Base-by-base conservation (phyloP, 768 basidiomycete species). In the Zangia roseola region DNA sequence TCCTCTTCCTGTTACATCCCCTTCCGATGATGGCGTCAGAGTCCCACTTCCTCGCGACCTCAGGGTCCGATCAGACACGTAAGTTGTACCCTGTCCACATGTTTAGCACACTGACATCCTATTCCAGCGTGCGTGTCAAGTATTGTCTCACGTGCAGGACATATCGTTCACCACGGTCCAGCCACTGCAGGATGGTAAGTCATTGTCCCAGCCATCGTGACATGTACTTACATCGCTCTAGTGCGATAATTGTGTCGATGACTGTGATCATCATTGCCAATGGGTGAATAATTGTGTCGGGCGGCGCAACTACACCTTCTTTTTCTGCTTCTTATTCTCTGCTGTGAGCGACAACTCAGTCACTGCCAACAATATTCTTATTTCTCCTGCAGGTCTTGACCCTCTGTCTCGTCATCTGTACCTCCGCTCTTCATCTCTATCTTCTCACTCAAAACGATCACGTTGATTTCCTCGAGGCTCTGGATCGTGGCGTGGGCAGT, bases 231-330 rank as follows among this genome's bases (percentile, higher is more conserved):
- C 28, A 23, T 37, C 16, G 5, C 38, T 12, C 2, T 56, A 94
- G 88, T 99, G 95, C 64, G 92, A 97, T 59, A 98, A 98, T 63
- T 99, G 95, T 62, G 92, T 97, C 14, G 94, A 97, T 56, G 86
- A 86, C 10, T 97, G 94, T 56, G 94, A 95, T 65, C 90, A 94
- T 62, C 91, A 92, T 62, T 90, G 86, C 54, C 85, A 86, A 62
- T 89, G 86, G 88, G 82, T 99, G 17, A 97, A 97, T 66, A 97
- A 93, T 64, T 98, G 97, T 64, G 80, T 99, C 34, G 97, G 97
- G 7, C 81, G 91, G 34, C 84, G 94, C 38, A 98, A 97, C 65
- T 98, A 99, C 65, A 88, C 91, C 16, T 78, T 84, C n/a, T 99
- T 99, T 71, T 84, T 95, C 53, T 82, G 80, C 0, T 82, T 94